phyloP scores from a whole-genome alignment of 345 rosid species.

The Isatis tinctoria region DNA sequence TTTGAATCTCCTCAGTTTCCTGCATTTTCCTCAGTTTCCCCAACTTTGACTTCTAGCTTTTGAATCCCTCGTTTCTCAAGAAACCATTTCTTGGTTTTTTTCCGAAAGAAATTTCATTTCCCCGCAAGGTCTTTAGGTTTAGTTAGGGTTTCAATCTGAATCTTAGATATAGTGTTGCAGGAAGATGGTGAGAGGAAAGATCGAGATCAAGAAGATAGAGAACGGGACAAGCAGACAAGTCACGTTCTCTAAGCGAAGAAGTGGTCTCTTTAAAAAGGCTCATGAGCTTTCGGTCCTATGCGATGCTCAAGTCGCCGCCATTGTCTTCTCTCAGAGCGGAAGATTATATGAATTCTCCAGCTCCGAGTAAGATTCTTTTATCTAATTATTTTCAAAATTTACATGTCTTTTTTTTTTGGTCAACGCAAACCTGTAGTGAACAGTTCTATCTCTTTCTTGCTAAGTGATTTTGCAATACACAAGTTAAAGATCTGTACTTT shows the following conservation, averaged over 20 bases:
- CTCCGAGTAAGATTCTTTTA: slow-evolving; percentile 37
- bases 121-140: neutral
- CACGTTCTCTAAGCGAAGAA: slow-evolving; percentile 57
- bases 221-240: slow-evolving; percentile 54
- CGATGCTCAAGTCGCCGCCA: slow-evolving; percentile 56
- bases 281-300: slow-evolving; percentile 60
- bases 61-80: slow-evolving; percentile 13
- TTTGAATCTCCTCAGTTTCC: slow-evolving; percentile 1
- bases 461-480: slow-evolving; percentile 13
- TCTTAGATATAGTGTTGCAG: slow-evolving; percentile 11
- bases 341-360: slow-evolving; percentile 42
- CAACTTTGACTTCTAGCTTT: slow-evolving; percentile 7
- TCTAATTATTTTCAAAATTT: neutral
- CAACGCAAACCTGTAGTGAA: too few species aligned
- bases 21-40: slow-evolving; percentile 2
- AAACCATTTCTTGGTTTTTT: neutral
- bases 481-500: slow-evolving; percentile 2
- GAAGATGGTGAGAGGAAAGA: slow-evolving; percentile 62
- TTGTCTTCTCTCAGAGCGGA: slow-evolving; percentile 56
- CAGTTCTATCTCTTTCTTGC: slow-evolving; percentile 6
- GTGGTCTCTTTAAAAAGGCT: slow-evolving; percentile 59
- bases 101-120: neutral
- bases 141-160: slow-evolving; percentile 10
- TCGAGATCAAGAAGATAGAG: slow-evolving; percentile 57
- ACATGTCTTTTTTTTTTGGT: too few species aligned